These are phyloP conservation scores for Backusella parvicylindrica DNA, from an alignment of 192 early-diverging fungal species.

Conservation along the genomic window DNA sequence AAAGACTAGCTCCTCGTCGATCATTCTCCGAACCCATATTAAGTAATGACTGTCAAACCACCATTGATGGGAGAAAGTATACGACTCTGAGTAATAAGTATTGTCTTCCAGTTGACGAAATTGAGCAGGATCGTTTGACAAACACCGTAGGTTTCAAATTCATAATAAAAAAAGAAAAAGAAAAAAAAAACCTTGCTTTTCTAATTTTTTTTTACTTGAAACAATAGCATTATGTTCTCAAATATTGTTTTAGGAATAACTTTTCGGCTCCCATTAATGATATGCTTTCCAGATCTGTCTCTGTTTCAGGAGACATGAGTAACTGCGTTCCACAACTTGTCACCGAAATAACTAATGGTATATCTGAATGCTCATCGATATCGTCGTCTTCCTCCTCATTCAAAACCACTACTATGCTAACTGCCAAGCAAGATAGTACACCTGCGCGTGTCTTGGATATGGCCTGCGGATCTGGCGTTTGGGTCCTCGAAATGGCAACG, in stretches of 20 bases:
- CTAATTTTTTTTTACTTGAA: not conserved
- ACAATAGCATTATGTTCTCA: slow-evolving; percentile 12
- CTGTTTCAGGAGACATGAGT: not conserved
- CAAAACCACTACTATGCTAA: not conserved
- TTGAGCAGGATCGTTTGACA: slow-evolving; percentile 27
- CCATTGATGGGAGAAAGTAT: slow-evolving; percentile 14
- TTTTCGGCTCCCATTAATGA: slow-evolving; percentile 22
- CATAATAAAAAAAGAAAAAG: not conserved
- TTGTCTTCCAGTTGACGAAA: slow-evolving; percentile 29
- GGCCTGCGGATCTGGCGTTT: slow-evolving; percentile 11
- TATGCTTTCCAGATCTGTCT: not conserved
- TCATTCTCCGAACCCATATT: not conserved
- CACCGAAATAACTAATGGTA: not conserved
- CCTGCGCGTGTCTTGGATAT: not conserved
- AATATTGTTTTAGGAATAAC: slow-evolving; percentile 21
- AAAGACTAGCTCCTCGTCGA: not conserved
- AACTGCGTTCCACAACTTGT: not conserved
- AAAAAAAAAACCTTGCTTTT: not conserved
- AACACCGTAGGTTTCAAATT: slow-evolving; percentile 20
- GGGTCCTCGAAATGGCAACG: slow-evolving; percentile 38
- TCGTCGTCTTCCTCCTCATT: not conserved
- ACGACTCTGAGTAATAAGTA: slow-evolving; percentile 22
- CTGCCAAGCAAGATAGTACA: not conserved
- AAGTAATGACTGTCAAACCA: not conserved
- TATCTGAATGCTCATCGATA: not conserved